These are phyloP conservation scores for Aquilaria yunnanensis DNA, from an alignment of 345 rosid genomes.

Conservation along the genomic window DNA sequence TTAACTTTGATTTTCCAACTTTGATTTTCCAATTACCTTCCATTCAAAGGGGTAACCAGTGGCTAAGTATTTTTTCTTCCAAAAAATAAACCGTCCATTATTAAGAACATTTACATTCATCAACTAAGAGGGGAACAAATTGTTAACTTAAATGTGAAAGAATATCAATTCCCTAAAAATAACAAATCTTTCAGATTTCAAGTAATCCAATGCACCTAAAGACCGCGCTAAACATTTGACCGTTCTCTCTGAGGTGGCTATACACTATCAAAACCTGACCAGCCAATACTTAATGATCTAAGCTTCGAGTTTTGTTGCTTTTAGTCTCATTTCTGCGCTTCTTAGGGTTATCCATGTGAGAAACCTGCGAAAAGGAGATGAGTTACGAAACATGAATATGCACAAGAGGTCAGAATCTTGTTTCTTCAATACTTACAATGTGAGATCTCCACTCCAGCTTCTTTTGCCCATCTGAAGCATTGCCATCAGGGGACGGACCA, in stretches of 20 bases:
- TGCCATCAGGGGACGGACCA: constrained; percentile 32
- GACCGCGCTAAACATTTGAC: neutral
- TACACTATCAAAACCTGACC: neutral
- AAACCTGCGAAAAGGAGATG: constrained; percentile 34
- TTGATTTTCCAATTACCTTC: no score
- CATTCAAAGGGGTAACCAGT: no score
- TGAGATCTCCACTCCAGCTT: constrained; percentile 71
- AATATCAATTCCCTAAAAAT: no score
- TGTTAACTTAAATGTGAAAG: no score
- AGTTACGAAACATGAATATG: neutral
- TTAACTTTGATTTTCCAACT: no score
- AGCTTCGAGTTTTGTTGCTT: neutral
- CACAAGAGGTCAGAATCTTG: neutral
- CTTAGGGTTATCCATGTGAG: constrained; percentile 45
- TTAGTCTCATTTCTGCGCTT: constrained; percentile 29
- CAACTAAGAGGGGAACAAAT: no score
- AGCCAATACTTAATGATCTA: neutral
- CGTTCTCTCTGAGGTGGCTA: neutral
- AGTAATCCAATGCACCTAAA: neutral
- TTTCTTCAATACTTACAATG: constrained; percentile 42
- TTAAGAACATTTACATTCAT: neutral
- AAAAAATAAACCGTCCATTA: neutral
- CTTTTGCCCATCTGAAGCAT: constrained; percentile 26
- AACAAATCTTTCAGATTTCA: no score
- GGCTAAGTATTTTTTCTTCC: no score